Conservation (phyloP, 768 basidiomycete species). For the Rhizopogon sp. region DNA sequence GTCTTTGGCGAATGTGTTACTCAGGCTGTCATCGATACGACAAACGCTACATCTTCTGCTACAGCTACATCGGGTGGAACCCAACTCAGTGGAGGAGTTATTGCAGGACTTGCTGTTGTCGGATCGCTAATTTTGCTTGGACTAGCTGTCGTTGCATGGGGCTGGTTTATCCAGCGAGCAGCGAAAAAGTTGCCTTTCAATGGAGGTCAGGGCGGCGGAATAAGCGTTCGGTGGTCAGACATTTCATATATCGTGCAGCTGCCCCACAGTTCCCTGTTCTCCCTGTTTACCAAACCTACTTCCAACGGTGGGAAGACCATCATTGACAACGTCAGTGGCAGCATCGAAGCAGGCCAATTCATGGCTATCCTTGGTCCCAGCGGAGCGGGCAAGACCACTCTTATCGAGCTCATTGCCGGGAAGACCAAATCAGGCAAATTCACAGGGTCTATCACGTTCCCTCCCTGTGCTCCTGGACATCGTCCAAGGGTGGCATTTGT, state of each 20-base stretch:
- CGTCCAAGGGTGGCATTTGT: constrained; percentile 75
- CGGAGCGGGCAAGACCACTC: constrained; percentile 89
- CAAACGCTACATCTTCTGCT: constrained; percentile 30
- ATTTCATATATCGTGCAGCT: constrained; percentile 61
- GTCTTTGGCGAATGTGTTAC: constrained; percentile 85
- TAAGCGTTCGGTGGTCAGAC: constrained; percentile 62
- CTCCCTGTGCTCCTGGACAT: constrained; percentile 26
- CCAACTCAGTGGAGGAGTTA: constrained; percentile 73
- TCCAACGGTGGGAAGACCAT: constrained; percentile 45
- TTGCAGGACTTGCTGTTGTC: constrained; percentile 86
- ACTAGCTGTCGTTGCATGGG: constrained; percentile 56
- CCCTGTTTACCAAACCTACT: background rate
- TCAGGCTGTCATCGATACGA: constrained; percentile 70
- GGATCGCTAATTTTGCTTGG: constrained; percentile 58
- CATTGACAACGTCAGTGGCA: constrained; percentile 65
- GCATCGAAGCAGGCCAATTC: constrained; percentile 75
- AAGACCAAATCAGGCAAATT: constrained; percentile 71
- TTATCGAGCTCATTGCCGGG: constrained; percentile 86
- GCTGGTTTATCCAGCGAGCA: constrained; percentile 53
- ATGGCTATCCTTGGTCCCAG: constrained; percentile 92
- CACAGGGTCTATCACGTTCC: constrained; percentile 62
- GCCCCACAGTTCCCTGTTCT: background rate
- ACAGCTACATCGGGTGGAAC: constrained; percentile 28
- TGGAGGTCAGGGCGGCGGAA: constrained; percentile 43
- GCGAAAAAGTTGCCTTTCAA: constrained; percentile 46